Conservation (phyloP, 2,329 filamentous ascomycete species). For the Amphichorda felina region DNA sequence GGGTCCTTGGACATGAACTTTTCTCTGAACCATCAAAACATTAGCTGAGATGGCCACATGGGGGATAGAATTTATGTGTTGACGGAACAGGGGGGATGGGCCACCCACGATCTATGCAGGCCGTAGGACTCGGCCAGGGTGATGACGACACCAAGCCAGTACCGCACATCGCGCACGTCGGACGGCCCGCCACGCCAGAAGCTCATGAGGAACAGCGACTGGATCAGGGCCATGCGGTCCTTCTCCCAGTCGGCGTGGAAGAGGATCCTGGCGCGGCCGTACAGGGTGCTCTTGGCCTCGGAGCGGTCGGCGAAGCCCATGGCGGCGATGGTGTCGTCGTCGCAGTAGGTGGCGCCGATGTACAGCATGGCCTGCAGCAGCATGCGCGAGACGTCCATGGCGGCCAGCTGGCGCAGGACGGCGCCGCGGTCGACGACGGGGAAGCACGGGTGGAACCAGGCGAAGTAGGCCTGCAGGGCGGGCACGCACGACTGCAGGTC, state of each 20-base stretch:
- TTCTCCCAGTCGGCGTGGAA: conserved; percentile 42
- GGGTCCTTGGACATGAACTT: conserved; percentile 9
- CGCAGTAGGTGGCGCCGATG: conserved; percentile 40
- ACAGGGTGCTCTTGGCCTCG: conserved; percentile 36
- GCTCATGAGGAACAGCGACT: conserved; percentile 40
- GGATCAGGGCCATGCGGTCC: conserved; percentile 34
- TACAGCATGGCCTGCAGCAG: conserved; percentile 41
- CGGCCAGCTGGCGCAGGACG: conserved; percentile 24
- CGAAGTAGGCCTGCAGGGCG: conserved; percentile 38
- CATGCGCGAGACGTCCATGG: conserved; percentile 31
- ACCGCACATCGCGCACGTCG: conserved; percentile 33
- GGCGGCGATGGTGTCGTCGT: conserved; percentile 26
- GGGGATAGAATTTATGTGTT: no score
- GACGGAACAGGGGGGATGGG: no score
- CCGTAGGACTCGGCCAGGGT: conserved; percentile 37
- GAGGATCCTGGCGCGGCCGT: conserved; percentile 35
- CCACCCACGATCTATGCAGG: conserved; percentile 26
- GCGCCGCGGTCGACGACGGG: conserved; percentile 36
- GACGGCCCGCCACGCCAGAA: conserved; percentile 40
- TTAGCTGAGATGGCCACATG: no score
- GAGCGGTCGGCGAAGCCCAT: conserved; percentile 35
- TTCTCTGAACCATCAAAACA: not conserved
- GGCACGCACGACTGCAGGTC: conserved; percentile 25
- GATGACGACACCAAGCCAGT: conserved; percentile 38
- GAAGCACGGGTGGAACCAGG: conserved; percentile 45